Percentiles rank a stretch among this genome's conserved stretches.
Evolutionary conservation across 345 rosid species (phyloP).

Genomic region (Moricandia moricandioides): DNA sequence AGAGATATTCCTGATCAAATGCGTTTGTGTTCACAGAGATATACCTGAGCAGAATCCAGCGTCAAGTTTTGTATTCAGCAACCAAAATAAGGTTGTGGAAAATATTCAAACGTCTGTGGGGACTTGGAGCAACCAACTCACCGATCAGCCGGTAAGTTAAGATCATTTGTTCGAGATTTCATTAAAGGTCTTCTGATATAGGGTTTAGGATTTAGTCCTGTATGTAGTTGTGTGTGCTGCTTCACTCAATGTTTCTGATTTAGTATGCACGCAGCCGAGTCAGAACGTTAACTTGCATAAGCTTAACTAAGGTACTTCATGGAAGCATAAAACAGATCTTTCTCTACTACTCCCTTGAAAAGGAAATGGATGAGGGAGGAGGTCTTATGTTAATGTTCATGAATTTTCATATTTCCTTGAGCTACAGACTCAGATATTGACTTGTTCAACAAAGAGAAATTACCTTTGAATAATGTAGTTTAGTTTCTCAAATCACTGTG

Average conservation of each 20-base stretch:
- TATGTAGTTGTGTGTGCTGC: background rate
- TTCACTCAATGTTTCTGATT: background rate
- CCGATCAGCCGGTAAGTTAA: slow-evolving; percentile 62
- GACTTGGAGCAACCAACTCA: slow-evolving; percentile 67
- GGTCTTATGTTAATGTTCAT: too few relatives aligned
- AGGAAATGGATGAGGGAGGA: too few relatives aligned
- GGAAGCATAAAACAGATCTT: background rate
- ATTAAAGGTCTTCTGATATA: too few relatives aligned
- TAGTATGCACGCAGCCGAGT: background rate
- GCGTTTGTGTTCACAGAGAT: slow-evolving; percentile 26
- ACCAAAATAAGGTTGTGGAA: slow-evolving; percentile 57
- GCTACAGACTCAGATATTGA: too few relatives aligned
- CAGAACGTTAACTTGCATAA: background rate
- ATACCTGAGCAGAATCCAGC: slow-evolving; percentile 42
- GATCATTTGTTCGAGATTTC: too few relatives aligned
- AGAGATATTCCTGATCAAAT: slow-evolving; percentile 8
- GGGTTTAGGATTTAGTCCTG: too few relatives aligned
- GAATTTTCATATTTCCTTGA: background rate
- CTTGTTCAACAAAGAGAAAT: too few relatives aligned
- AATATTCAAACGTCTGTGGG: slow-evolving; percentile 61
- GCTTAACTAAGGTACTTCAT: background rate
- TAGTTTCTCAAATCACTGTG: too few relatives aligned
- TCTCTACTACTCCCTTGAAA: background rate
- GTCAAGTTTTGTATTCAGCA: slow-evolving; percentile 51
- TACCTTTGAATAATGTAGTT: too few relatives aligned